Evolutionary conservation across 148 eudicot species (phyloP).

Genomic region (Amaranthus hypochondriacus): DNA sequence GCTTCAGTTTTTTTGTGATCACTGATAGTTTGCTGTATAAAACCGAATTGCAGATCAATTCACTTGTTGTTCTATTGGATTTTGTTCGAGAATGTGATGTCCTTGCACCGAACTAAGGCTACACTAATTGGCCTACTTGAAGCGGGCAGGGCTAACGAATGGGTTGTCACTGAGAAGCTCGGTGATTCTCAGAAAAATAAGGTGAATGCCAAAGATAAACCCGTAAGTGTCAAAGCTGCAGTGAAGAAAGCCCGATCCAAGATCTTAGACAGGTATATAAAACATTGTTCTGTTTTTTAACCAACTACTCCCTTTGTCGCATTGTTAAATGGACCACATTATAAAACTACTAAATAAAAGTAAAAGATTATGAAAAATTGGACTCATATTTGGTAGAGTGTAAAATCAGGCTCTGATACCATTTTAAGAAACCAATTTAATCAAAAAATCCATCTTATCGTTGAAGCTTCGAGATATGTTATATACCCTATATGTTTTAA

Average conservation of each 20-base stretch:
- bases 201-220: constrained; percentile 32
- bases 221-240: constrained; percentile 36
- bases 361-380: too few species aligned
- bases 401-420: too few species aligned
- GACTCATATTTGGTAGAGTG: too few species aligned
- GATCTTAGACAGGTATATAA: constrained; percentile 62
- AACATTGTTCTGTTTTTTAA: background rate
- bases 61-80: constrained; percentile 93
- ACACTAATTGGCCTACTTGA: constrained; percentile 82
- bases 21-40: background rate
- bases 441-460: too few species aligned
- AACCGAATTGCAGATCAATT: constrained; percentile 54
- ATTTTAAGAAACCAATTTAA: too few species aligned
- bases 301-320: too few species aligned
- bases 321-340: too few species aligned
- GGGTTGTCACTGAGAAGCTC: constrained; percentile 98
- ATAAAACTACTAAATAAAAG: too few species aligned
- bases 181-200: constrained; percentile 82
- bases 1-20: background rate
- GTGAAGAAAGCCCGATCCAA: constrained; percentile 46
- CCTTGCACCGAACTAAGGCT: constrained; percentile 92
- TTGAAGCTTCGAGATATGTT: too few species aligned
- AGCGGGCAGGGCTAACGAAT: constrained; percentile 84
- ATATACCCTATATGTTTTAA: too few species aligned
- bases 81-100: constrained; percentile 95